Evolutionary conservation across 768 basidiomycete species (phyloP).

Genomic region (Amanita rimosa): DNA sequence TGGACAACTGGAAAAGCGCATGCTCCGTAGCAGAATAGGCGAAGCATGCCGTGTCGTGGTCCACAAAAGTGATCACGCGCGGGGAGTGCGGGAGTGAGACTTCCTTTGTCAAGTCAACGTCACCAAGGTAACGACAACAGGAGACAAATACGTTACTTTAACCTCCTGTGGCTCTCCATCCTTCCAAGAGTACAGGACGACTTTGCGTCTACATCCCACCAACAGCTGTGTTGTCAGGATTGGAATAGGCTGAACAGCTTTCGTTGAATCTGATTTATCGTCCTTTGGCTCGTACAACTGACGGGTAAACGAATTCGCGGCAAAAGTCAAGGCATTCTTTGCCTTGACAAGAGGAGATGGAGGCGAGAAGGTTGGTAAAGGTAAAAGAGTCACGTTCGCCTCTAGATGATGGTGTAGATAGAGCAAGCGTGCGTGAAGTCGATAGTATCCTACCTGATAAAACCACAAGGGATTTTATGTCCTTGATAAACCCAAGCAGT

Average conservation of each 20-base stretch:
- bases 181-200: constrained; percentile 78
- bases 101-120: constrained; percentile 45
- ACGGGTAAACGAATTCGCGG: constrained; percentile 52
- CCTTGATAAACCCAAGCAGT: constrained; percentile 76
- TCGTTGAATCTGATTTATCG: constrained; percentile 10
- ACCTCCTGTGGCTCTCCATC: constrained; percentile 70
- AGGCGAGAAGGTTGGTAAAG: constrained; percentile 62
- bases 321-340: constrained; percentile 77
- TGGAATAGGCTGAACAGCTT: constrained; percentile 39
- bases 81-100: constrained; percentile 78
- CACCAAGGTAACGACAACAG: not conserved
- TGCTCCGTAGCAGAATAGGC: constrained; percentile 76
- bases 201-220: constrained; percentile 77
- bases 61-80: constrained; percentile 69
- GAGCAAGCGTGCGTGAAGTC: constrained; percentile 63
- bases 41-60: constrained; percentile 50
- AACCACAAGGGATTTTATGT: constrained; percentile 75
- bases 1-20: constrained; percentile 58
- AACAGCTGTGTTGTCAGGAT: constrained; percentile 65
- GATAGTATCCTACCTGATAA: constrained; percentile 69
- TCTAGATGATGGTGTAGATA: constrained; percentile 65
- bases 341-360: constrained; percentile 66
- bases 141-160: constrained; percentile 34
- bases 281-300: constrained; percentile 15
- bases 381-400: constrained; percentile 58